phyloP scores from a whole-genome alignment of 352 stramenopile species.

The Pythium folliculosum region DNA sequence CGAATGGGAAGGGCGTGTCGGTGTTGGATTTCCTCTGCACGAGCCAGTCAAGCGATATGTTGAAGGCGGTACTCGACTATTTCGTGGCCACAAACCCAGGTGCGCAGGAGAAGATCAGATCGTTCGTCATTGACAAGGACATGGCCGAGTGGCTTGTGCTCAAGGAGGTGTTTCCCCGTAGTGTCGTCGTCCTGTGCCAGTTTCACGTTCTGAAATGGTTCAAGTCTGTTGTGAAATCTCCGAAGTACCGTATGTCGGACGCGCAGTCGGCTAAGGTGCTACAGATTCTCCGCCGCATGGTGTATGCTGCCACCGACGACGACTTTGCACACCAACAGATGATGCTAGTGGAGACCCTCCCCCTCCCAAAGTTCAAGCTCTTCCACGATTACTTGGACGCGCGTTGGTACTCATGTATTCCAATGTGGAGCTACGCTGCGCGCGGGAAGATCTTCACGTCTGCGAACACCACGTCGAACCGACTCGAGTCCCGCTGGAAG shows the following conservation, averaged over 20 bases:
- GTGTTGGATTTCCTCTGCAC: conserved; percentile 32
- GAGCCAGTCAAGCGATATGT: conserved; percentile 24
- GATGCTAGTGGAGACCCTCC: not conserved
- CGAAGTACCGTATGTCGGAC: not conserved
- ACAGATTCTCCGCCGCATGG: not conserved
- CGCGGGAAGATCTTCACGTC: conserved; percentile 15
- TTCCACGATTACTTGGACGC: conserved; percentile 10
- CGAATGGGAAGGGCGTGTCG: conserved; percentile 23
- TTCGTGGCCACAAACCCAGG: conserved; percentile 17
- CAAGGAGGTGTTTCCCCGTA: conserved; percentile 4
- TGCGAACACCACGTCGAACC: conserved; percentile 19
- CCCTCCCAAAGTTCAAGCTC: not conserved
- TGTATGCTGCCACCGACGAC: not conserved
- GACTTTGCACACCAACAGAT: not conserved
- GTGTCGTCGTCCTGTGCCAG: conserved; percentile 20
- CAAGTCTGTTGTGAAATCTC: not conserved
- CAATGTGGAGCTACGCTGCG: conserved; percentile 13
- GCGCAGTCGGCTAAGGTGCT: not conserved
- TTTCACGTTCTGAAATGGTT: conserved; percentile 30
- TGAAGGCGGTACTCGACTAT: conserved; percentile 10
- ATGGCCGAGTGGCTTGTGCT: conserved; percentile 24
- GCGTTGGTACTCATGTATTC: conserved; percentile 8
- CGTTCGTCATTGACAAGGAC: conserved; percentile 36
- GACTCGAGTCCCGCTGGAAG: conserved; percentile 15
- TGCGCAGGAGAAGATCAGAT: conserved; percentile 8